These are phyloP conservation scores for Sonneratia alba DNA, from an alignment of 345 rosid species.

Conservation along the genomic window DNA sequence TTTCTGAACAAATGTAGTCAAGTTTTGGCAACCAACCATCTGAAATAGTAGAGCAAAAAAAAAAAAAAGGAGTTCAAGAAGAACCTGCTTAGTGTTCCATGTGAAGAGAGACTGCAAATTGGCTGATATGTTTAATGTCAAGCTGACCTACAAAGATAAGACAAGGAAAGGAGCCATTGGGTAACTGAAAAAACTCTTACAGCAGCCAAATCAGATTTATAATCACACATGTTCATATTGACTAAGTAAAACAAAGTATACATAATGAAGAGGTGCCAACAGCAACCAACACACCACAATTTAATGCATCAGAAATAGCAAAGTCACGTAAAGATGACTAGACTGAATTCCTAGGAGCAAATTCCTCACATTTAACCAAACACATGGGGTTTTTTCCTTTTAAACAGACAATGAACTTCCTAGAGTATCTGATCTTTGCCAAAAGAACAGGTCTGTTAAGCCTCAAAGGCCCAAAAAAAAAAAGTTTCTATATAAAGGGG, in stretches of 20 bases:
- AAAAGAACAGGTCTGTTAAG: background rate
- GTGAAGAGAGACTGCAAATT: slow-evolving; percentile 82
- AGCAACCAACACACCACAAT: background rate
- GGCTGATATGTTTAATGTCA: slow-evolving; percentile 76
- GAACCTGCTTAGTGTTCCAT: slow-evolving; percentile 99
- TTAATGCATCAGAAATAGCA: background rate
- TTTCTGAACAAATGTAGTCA: background rate
- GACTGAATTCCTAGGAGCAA: background rate
- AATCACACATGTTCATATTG: background rate
- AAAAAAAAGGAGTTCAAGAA: background rate
- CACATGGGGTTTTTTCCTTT: background rate
- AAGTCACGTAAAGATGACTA: background rate
- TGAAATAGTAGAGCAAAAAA: background rate
- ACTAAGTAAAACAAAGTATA: background rate
- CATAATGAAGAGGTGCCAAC: background rate
- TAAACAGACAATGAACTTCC: background rate
- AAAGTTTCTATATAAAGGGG: background rate
- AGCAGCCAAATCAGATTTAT: background rate
- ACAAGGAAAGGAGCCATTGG: slow-evolving; percentile 2
- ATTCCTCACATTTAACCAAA: background rate
- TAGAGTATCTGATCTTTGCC: background rate
- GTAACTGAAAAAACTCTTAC: background rate
- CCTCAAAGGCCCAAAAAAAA: background rate
- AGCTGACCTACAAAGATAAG: slow-evolving; percentile 54
- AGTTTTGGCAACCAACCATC: background rate